phyloP scores from a whole-genome alignment of 1,139 yeast species.

The Suhomyces bokatorum region DNA sequence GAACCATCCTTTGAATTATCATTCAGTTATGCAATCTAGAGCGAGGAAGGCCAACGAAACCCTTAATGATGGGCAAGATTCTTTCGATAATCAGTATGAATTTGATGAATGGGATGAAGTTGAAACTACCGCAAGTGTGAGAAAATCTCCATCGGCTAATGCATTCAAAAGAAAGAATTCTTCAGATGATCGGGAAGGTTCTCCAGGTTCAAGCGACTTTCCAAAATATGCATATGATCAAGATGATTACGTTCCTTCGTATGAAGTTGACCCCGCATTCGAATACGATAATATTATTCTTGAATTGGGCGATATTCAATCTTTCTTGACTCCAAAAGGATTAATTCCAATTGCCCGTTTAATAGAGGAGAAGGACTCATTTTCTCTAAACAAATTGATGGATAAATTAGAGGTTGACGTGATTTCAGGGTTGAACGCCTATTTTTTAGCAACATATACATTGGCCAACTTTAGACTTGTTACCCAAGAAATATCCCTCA shows the following conservation, averaged over 20 bases:
- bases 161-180: neutral
- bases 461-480: conserved; percentile 52
- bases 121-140: neutral
- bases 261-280: conserved; percentile 40
- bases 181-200: neutral
- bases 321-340: conserved; percentile 40
- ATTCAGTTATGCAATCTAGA: neutral
- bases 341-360: conserved; percentile 30
- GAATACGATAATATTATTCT: conserved; percentile 58
- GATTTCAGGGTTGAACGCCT: conserved; percentile 41
- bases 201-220: neutral
- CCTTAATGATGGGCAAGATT: neutral
- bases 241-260: conserved; percentile 46
- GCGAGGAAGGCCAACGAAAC: neutral
- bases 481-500: conserved; percentile 48
- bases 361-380: conserved; percentile 35
- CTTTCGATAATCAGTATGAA: conserved; percentile 10
- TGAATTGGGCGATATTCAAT: conserved; percentile 48
- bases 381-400: conserved; percentile 48
- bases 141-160: neutral
- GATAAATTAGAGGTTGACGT: conserved; percentile 69
- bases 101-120: conserved; percentile 1
- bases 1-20: conserved; percentile 54
- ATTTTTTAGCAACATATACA: conserved; percentile 37
- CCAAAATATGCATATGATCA: conserved; percentile 30